phyloP scores from a whole-genome alignment of 176 grass and related monocot genomes.

The Miscanthus lutarioriparius region DNA sequence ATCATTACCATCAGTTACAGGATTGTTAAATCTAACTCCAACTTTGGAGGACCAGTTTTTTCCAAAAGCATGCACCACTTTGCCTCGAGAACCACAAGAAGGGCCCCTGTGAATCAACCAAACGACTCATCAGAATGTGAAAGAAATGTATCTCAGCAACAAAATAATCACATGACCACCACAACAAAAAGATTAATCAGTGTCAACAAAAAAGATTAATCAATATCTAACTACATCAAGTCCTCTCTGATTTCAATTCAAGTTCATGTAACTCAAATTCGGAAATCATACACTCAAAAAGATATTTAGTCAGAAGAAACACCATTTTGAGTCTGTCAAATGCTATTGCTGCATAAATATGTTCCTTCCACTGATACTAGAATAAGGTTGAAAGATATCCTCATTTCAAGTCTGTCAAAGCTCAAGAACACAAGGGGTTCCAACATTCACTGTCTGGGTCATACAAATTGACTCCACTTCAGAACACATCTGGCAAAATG shows the following conservation, averaged over 20 bases:
- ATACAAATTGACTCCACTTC: background rate
- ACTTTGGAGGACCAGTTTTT: constrained; percentile 63
- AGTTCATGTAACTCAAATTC: background rate
- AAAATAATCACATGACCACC: background rate
- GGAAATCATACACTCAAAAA: background rate
- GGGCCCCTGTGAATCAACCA: constrained; percentile 47
- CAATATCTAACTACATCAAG: background rate
- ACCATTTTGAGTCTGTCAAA: background rate
- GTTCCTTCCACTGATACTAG: background rate
- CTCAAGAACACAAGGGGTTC: constrained; percentile 1
- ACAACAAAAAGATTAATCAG: background rate
- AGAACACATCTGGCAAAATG: background rate
- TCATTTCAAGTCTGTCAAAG: background rate
- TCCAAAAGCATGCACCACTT: constrained; percentile 68
- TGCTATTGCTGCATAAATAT: background rate
- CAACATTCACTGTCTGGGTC: background rate
- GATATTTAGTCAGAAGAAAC: constrained; percentile 15
- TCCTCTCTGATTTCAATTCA: background rate
- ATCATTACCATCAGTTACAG: constrained; percentile 62
- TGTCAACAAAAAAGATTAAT: background rate
- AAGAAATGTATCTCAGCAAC: background rate
- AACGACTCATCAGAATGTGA: background rate
- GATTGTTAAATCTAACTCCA: constrained; percentile 80
- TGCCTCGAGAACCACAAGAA: constrained; percentile 63
- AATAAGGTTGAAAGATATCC: background rate